Evolutionary conservation across 2,329 filamentous ascomycete species (phyloP).

Genomic region (Pyrenochaeta sp.): DNA sequence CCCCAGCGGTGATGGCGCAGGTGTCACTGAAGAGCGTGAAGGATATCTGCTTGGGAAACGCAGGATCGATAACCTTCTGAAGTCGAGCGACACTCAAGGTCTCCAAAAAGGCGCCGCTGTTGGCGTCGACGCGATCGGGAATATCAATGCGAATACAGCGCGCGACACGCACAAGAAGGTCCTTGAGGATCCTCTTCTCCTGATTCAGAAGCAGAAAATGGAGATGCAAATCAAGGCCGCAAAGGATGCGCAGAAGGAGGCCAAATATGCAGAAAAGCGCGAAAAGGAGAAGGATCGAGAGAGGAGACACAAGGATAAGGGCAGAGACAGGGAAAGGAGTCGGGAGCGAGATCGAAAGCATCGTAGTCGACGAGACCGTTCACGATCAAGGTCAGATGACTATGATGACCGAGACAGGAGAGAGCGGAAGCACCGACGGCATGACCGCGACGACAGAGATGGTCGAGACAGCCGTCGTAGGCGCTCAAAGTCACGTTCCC

Average conservation of each 20-base stretch:
- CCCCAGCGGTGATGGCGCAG: constrained; percentile 75
- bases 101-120: constrained; percentile 71
- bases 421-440: constrained; percentile 36
- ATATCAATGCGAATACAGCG: constrained; percentile 72
- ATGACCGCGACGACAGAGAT: constrained; percentile 27
- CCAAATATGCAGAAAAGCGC: constrained; percentile 46
- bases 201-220: constrained; percentile 88
- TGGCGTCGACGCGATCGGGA: constrained; percentile 59
- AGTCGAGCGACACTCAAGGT: constrained; percentile 73
- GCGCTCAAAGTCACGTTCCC: constrained; percentile 30
- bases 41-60: constrained; percentile 92
- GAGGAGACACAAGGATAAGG: constrained; percentile 59
- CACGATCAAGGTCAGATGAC: constrained; percentile 44
- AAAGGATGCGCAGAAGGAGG: constrained; percentile 60
- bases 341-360: constrained; percentile 26
- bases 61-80: constrained; percentile 85
- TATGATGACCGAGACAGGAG: constrained; percentile 40
- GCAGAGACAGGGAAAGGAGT: constrained; percentile 38
- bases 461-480: constrained; percentile 26
- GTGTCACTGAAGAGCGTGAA: constrained; percentile 82
- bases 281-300: constrained; percentile 49
- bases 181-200: constrained; percentile 86
- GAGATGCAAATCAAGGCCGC: constrained; percentile 67
- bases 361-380: constrained; percentile 44
- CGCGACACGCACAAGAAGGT: constrained; percentile 88